Percentiles rank a stretch among this genome's conserved stretches.
Conservation (phyloP, 1,284 basidiomycete species). For the Takashimella tepidaria region DNA sequence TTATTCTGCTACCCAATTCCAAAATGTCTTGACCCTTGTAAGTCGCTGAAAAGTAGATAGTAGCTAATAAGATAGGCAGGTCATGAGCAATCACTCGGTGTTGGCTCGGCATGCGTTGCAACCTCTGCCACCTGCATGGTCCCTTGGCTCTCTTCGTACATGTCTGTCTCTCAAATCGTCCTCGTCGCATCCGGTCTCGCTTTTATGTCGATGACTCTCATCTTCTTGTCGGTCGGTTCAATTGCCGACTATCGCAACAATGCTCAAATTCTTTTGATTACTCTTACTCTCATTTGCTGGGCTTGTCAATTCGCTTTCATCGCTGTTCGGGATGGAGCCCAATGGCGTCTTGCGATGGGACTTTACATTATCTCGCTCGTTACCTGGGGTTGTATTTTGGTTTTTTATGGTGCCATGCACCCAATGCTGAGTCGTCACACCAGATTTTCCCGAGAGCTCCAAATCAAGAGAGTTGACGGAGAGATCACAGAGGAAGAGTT, state of each 20-base stretch:
- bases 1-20: slow-evolving; percentile 67
- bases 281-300: slow-evolving; percentile 65
- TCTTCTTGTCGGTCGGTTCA: slow-evolving; percentile 76
- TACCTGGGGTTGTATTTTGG: slow-evolving; percentile 40
- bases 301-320: slow-evolving; percentile 69
- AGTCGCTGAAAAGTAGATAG: background rate
- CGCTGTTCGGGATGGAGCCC: slow-evolving; percentile 49
- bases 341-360: slow-evolving; percentile 68
- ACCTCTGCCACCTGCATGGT: background rate
- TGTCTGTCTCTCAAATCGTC: background rate
- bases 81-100: background rate
- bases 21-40: slow-evolving; percentile 49
- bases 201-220: slow-evolving; percentile 69
- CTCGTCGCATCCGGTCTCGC: slow-evolving; percentile 1
- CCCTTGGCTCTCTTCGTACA: background rate
- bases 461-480: slow-evolving; percentile 56
- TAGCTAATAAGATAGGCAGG: background rate
- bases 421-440: slow-evolving; percentile 76
- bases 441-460: slow-evolving; percentile 56
- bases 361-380: slow-evolving; percentile 75
- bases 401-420: slow-evolving; percentile 72
- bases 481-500: slow-evolving; percentile 60
- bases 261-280: slow-evolving; percentile 65
- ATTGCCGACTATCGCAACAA: slow-evolving; percentile 73
- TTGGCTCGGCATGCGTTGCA: background rate